Percentiles rank a stretch among this genome's conserved stretches.
Conservation (phyloP, 2,329 filamentous ascomycete species). For the Penicillium capsulatum region DNA sequence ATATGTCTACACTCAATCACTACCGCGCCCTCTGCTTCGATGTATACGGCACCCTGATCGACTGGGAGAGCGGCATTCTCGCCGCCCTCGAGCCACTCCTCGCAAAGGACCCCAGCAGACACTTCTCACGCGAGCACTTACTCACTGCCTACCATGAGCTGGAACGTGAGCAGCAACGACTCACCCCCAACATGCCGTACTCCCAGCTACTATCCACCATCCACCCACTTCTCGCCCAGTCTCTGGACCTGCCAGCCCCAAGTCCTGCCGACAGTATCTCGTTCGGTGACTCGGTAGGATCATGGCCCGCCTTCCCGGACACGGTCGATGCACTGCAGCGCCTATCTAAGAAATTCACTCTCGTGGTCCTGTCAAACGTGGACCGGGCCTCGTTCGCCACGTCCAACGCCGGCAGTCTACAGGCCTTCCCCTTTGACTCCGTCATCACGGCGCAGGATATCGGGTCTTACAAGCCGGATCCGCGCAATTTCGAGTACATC, state of each 20-base stretch:
- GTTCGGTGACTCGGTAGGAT: constrained; percentile 49
- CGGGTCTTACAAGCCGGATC: constrained; percentile 66
- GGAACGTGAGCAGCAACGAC: constrained; percentile 48
- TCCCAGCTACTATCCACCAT: constrained; percentile 53
- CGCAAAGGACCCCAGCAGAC: constrained; percentile 34
- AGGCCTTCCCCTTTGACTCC: constrained; percentile 55
- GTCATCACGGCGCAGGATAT: constrained; percentile 68
- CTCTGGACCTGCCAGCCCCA: constrained; percentile 23
- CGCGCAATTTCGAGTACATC: constrained; percentile 63
- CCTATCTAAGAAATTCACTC: constrained; percentile 50
- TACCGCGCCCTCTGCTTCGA: constrained; percentile 65
- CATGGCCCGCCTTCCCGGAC: constrained; percentile 56
- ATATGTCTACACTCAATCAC: constrained; percentile 29
- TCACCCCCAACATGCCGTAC: constrained; percentile 58
- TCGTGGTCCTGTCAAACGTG: constrained; percentile 57
- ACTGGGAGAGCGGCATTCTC: constrained; percentile 68
- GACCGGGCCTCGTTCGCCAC: constrained; percentile 50
- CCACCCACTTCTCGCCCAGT: constrained; percentile 33
- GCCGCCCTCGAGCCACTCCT: constrained; percentile 46
- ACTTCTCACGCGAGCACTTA: constrained; percentile 30
- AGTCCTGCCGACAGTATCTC: constrained; percentile 35
- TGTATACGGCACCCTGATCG: constrained; percentile 73
- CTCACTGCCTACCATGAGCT: constrained; percentile 26
- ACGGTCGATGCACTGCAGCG: constrained; percentile 51
- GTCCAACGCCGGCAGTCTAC: constrained; percentile 48